These are phyloP conservation scores for Xanthoconium purpureum DNA, from an alignment of 768 basidiomycete species.

Conservation along the genomic window DNA sequence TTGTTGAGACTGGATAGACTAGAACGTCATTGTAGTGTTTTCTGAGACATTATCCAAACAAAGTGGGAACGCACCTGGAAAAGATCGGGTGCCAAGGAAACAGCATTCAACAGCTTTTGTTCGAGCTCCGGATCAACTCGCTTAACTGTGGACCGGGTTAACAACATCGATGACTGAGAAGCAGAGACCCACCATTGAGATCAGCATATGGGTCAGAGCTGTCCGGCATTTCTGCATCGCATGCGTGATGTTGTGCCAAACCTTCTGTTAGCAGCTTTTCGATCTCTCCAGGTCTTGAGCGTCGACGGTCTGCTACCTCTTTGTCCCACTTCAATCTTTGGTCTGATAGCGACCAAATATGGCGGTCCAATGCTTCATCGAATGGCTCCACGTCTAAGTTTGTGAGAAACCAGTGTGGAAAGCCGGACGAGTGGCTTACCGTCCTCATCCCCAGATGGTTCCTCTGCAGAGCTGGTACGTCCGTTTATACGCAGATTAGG, in stretches of 20 bases:
- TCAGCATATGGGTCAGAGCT: neutral
- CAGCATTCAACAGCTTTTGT: slow-evolving; percentile 33
- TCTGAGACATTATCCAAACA: neutral
- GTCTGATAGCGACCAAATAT: slow-evolving; percentile 76
- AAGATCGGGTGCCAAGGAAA: slow-evolving; percentile 45
- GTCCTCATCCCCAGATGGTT: slow-evolving; percentile 52
- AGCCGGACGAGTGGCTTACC: slow-evolving; percentile 34
- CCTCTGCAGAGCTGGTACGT: slow-evolving; percentile 55
- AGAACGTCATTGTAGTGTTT: neutral
- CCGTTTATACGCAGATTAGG: slow-evolving; percentile 81
- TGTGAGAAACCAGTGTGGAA: neutral
- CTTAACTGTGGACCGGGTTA: slow-evolving; percentile 12
- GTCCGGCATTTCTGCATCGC: slow-evolving; percentile 27
- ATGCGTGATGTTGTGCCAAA: slow-evolving; percentile 33
- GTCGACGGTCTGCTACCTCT: slow-evolving; percentile 64
- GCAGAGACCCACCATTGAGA: slow-evolving; percentile 9
- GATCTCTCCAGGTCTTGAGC: slow-evolving; percentile 56
- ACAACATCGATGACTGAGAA: neutral
- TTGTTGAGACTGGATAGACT: slow-evolving; percentile 49
- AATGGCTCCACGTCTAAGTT: slow-evolving; percentile 70
- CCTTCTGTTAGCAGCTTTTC: slow-evolving; percentile 40
- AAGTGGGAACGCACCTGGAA: slow-evolving; percentile 42
- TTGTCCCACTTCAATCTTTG: slow-evolving; percentile 74
- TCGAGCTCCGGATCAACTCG: slow-evolving; percentile 23
- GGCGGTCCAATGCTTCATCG: slow-evolving; percentile 81